These are phyloP conservation scores for Scheffersomyces lignicola DNA, from an alignment of 1,139 yeast genomes.

Conservation along the genomic window DNA sequence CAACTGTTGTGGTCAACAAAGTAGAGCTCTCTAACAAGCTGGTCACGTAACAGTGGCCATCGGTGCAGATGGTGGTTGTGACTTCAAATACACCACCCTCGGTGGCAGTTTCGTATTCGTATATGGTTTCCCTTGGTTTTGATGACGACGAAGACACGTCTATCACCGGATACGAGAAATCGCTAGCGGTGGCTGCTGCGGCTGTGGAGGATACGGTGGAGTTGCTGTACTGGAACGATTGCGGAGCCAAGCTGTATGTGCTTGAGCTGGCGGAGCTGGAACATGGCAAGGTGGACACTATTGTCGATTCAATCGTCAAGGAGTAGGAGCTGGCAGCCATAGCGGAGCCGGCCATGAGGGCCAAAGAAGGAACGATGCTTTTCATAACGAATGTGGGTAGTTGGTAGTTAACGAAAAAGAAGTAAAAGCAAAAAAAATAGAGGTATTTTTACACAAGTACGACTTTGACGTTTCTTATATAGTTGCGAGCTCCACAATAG, in stretches of 20 bases:
- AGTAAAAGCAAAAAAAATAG: neutral
- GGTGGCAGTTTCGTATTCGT: conserved; percentile 31
- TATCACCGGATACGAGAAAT: conserved; percentile 8
- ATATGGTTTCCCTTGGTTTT: conserved; percentile 22
- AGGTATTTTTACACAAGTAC: neutral
- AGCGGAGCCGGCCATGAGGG: conserved; percentile 22
- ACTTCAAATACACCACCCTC: conserved; percentile 22
- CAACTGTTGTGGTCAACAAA: conserved; percentile 40
- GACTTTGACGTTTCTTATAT: neutral
- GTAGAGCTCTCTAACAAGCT: conserved; percentile 35
- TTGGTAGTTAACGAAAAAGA: neutral
- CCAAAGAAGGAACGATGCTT: conserved; percentile 11
- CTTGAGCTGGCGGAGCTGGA: conserved; percentile 16
- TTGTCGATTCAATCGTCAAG: conserved; percentile 28
- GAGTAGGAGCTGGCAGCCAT: conserved; percentile 20
- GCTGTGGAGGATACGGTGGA: conserved; percentile 9
- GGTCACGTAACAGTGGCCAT: conserved; percentile 33
- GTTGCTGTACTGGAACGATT: conserved; percentile 27
- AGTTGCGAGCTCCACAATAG: too few species aligned
- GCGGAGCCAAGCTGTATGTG: conserved; percentile 21
- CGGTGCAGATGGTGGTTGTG: conserved; percentile 38
- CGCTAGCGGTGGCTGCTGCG: conserved; percentile 8
- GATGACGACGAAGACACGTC: conserved; percentile 13
- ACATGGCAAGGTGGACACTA: conserved; percentile 25
- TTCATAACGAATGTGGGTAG: conserved; percentile 11